These are phyloP conservation scores for Inga oerstediana DNA, from an alignment of 306 rosid species.

Conservation along the genomic window DNA sequence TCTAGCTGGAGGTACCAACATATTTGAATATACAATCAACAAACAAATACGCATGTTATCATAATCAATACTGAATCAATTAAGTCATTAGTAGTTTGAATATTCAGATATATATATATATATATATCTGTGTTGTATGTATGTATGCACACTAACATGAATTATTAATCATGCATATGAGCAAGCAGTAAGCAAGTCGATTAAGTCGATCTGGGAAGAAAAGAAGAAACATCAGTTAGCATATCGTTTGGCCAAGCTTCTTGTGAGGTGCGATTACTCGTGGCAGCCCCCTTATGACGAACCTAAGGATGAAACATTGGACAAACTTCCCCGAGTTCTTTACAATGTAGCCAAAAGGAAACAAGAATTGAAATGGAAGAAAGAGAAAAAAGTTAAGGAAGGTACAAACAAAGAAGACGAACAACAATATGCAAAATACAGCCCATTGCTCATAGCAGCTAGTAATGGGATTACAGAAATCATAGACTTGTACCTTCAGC, in stretches of 20 bases:
- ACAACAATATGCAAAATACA: not conserved
- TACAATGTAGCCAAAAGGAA: no score
- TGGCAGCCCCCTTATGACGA: not conserved
- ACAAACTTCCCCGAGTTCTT: not conserved
- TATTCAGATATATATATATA: no score
- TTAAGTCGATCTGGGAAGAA: not conserved
- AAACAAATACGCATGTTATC: not conserved
- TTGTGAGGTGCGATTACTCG: conserved; percentile 17
- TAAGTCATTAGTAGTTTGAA: not conserved
- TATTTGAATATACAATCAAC: not conserved
- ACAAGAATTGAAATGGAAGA: no score
- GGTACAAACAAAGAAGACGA: not conserved
- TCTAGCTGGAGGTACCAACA: conserved; percentile 26
- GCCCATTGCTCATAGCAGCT: conserved; percentile 38
- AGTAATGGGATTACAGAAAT: conserved; percentile 38
- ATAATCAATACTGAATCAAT: not conserved
- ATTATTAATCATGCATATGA: not conserved
- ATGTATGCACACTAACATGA: not conserved
- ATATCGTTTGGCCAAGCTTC: not conserved
- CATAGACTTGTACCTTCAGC: conserved; percentile 7
- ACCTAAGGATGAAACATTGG: not conserved
- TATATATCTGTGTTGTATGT: no score
- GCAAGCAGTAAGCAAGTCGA: not conserved
- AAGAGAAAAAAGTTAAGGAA: no score
- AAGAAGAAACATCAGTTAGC: conserved; percentile 6